Conservation (phyloP, 345 rosid species). For the Salix udensis region DNA sequence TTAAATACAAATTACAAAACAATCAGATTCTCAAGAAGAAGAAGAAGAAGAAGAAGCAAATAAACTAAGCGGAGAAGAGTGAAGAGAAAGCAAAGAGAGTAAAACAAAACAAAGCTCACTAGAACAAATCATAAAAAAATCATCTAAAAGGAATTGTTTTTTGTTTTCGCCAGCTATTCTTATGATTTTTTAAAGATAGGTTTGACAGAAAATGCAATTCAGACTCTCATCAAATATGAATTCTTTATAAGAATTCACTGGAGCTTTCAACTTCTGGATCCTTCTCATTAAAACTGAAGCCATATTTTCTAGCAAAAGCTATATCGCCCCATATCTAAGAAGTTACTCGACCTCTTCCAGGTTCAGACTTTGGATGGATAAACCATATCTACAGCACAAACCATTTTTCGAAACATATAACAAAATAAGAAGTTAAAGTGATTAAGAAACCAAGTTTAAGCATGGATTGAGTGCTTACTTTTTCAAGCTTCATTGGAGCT, state of each 20-base stretch:
- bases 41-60: background rate
- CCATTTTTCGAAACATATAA: slow-evolving; percentile 19
- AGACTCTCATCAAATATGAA: slow-evolving; percentile 15
- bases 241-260: slow-evolving; percentile 13
- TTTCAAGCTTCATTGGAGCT: slow-evolving; percentile 37
- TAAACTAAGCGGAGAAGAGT: background rate
- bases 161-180: no score
- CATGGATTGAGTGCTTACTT: slow-evolving; percentile 36
- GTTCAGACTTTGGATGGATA: background rate
- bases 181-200: background rate
- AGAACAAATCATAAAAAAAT: background rate
- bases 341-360: background rate
- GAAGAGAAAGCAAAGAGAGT: background rate
- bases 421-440: background rate
- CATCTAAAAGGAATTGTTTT: no score
- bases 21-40: background rate
- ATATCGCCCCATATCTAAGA: background rate
- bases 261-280: slow-evolving; percentile 27
- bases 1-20: background rate
- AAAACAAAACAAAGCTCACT: background rate
- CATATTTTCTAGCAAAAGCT: slow-evolving; percentile 16
- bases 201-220: slow-evolving; percentile 13
- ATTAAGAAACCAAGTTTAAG: slow-evolving; percentile 15
- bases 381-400: slow-evolving; percentile 15
- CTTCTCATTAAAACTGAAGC: slow-evolving; percentile 28